These are phyloP conservation scores for Quillaja saponaria DNA, from an alignment of 306 rosid species.

Conservation along the genomic window DNA sequence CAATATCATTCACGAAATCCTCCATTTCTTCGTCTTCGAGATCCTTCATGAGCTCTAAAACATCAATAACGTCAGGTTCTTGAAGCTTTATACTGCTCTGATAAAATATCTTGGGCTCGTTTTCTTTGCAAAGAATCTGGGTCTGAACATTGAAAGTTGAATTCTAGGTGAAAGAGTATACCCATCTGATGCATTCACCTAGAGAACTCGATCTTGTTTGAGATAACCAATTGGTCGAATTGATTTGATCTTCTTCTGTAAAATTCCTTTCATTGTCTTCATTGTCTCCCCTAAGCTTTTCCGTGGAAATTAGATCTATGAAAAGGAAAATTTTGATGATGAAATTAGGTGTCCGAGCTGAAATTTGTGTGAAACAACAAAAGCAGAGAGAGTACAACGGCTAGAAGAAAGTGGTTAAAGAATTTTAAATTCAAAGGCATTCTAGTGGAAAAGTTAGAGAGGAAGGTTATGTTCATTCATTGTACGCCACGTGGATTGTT, in stretches of 20 bases:
- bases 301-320: too few relatives aligned
- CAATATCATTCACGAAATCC: slow-evolving; percentile 32
- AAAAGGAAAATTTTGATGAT: too few relatives aligned
- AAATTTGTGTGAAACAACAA: too few relatives aligned
- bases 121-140: slow-evolving; percentile 36
- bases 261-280: slow-evolving; percentile 73
- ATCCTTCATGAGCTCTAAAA: slow-evolving; percentile 50
- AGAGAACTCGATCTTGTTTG: slow-evolving; percentile 70
- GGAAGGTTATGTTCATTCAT: too few relatives aligned
- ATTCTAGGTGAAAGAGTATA: slow-evolving; percentile 36
- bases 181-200: slow-evolving; percentile 60
- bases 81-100: slow-evolving; percentile 17
- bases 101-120: slow-evolving; percentile 34
- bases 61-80: slow-evolving; percentile 49
- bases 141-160: slow-evolving; percentile 25
- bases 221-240: slow-evolving; percentile 54
- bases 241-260: slow-evolving; percentile 82
- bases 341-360: too few relatives aligned
- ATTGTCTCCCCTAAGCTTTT: slow-evolving; percentile 19
- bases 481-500: too few relatives aligned
- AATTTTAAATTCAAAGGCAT: slow-evolving; percentile 30
- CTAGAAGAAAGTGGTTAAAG: slow-evolving; percentile 14
- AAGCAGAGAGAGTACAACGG: too few relatives aligned
- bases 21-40: slow-evolving; percentile 50
- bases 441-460: not conserved